Base-by-base conservation (phyloP, 1,284 basidiomycete species). In the Cryptococcus sp. region DNA sequence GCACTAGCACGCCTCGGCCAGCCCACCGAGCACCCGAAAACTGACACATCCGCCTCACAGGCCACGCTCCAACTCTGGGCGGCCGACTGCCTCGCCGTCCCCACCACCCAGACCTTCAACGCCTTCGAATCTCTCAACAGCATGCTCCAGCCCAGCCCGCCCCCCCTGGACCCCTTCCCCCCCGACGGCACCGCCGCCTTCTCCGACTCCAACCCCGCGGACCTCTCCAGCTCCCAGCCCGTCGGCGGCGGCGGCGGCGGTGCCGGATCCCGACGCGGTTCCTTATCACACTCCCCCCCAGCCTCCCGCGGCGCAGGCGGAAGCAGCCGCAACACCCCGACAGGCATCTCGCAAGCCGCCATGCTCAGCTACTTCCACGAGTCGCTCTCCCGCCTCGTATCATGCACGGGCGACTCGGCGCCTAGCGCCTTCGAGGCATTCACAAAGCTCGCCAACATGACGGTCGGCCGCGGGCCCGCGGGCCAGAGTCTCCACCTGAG, bases 401-500 rank as follows among this genome's bases (percentile, higher is more conserved):
- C 67, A 15, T 67, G 61, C 43, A 60, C 62, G 0, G 60, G 55
- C 16, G 65, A 65, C 23, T 39, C 55, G 6, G 53, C 56, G 9
- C 59, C 61, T 2, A 61, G 57, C 21, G 60, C 61, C 2, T 68
- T 66, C 52, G 58, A 65, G 21, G 64, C 65, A 0, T 70, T 70
- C 50, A 65, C 63, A 4, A 59, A 52, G 24, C 55, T 65, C 7
- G 59, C 65, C 4, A 62, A 60, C 11, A 61, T 62, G 20, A 54
- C 59, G 12, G 60, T 58, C 4, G 46, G 53, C 5, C 24, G 47
- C 13, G 56, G 54, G 3, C 50, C 56, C 6, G 59, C 63, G 0
- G 67, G 67, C 21, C 61, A 65, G 35, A 66, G 62, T 2, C 50
- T 72, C 8, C 69, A 71, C 48, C 56, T 68, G 4, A 63, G 64